Base-by-base conservation (phyloP, 2,329 filamentous ascomycete genomes). In the Talaromyces sp. region DNA sequence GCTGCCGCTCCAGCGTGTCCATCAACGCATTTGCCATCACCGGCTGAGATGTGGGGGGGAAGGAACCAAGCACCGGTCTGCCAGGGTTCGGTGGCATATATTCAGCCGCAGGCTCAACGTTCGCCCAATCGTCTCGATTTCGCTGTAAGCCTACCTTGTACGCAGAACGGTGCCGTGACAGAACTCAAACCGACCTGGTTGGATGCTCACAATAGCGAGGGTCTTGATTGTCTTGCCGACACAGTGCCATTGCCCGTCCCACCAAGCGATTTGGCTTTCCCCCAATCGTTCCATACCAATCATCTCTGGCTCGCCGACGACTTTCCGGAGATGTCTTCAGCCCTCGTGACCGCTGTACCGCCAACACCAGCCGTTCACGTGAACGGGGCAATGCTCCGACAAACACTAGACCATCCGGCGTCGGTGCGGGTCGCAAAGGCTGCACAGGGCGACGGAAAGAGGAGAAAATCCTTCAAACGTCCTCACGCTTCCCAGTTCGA, bases 181-280 rank as follows among this genome's bases (percentile, higher is more conserved):
- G 74, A 89, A 17, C 84, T 87, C 1, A 91, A 92, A 77, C 97
- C 94, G 0, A 97, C 98, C 57, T 98, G 94, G 1, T 94, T 95
- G 79, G 94, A 98, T 72, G 91, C 93, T 1, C 80, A 97, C 66
- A 97, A 93, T 74, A 86, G 89, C 67, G 92, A 95, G 47, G 78
- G 83, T 0, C 90, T 93, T 3, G 88, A 89, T 19, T 89, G 90
- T 58, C 80, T 85, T 6, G 87, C 87, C 66, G 19, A 59, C 22
- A 56, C 54, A 15, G 17, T 64, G 22, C 87, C 77, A 17, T 61
- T 91, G 15, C 80, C 97, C 22, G 96, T 97, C 74, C 86, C 90
- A 3, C 82, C 86, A 1, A 82, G 85, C 62, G 86, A 79, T 71
- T 84, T 86, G 73, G 84, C 83, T 76, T 77, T 67, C 73, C 75